Percentiles rank a stretch among this genome's conserved stretches.
phyloP scores from a whole-genome alignment of 768 basidiomycete genomes.

The Mycena polygramma region DNA sequence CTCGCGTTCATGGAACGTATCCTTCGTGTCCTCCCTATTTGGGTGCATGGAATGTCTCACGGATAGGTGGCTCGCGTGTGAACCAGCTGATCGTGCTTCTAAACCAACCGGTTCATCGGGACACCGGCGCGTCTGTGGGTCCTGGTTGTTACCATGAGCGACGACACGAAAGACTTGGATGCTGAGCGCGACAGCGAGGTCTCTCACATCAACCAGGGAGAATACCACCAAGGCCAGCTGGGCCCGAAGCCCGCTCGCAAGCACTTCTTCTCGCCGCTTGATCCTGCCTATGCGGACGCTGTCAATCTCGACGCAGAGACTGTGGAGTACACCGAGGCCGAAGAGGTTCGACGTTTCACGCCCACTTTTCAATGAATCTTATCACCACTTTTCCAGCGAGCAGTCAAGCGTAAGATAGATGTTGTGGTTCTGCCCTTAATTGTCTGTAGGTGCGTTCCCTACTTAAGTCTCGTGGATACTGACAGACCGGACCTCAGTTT shows the following conservation, averaged over 20 bases:
- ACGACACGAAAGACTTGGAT: constrained; percentile 21
- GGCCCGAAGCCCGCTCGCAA: constrained; percentile 56
- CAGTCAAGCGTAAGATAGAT: constrained; percentile 65
- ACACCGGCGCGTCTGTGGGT: too few species aligned
- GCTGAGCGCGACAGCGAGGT: constrained; percentile 29
- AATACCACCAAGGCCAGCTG: constrained; percentile 55
- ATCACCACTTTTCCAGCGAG: constrained; percentile 45
- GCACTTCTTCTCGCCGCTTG: constrained; percentile 64
- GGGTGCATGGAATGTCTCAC: too few species aligned
- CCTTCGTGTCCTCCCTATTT: too few species aligned
- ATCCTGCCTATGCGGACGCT: constrained; percentile 60
- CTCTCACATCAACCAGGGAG: constrained; percentile 50
- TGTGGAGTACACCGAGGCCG: constrained; percentile 62
- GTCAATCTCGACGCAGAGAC: constrained; percentile 63
- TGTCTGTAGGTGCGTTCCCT: constrained; percentile 56
- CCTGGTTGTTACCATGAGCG: constrained; percentile 1
- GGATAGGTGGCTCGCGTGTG: too few species aligned
- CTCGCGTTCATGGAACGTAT: too few species aligned
- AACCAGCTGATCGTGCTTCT: too few species aligned
- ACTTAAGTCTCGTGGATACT: not conserved
- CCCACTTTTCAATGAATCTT: not conserved
- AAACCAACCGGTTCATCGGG: too few species aligned
- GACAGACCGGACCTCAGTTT: constrained; percentile 48
- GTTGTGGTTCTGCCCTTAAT: constrained; percentile 63
- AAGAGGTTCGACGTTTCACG: constrained; percentile 53